phyloP scores from a whole-genome alignment of 1,139 yeast species.

The Yamadazyma triangularis region DNA sequence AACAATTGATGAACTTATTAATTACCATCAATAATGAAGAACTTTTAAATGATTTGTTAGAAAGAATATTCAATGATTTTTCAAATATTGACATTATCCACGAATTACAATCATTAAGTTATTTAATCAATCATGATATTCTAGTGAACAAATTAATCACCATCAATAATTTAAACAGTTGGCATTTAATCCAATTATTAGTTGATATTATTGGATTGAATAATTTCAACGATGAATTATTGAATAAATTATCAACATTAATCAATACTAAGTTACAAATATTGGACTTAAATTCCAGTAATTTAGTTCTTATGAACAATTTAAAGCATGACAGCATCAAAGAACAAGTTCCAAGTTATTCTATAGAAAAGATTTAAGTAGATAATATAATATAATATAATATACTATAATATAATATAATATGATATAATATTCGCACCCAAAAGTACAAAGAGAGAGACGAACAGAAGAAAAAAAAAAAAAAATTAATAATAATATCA shows the following conservation, averaged over 20 bases:
- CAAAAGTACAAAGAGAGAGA: not conserved
- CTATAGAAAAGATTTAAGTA: constrained; percentile 35
- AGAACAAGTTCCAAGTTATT: constrained; percentile 42
- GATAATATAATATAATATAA: not conserved
- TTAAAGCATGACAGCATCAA: constrained; percentile 25
- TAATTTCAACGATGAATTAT: constrained; percentile 42
- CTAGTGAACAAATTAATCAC: constrained; percentile 31
- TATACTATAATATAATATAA: too few relatives aligned
- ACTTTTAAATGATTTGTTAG: constrained; percentile 60
- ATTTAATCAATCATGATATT: constrained; percentile 26
- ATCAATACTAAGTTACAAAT: constrained; percentile 48
- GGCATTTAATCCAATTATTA: constrained; percentile 56
- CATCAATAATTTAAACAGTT: constrained; percentile 40
- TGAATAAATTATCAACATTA: constrained; percentile 39
- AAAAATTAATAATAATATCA: constrained; percentile 2
- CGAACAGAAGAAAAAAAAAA: not conserved
- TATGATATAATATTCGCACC: not conserved
- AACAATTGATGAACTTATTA: constrained; percentile 60
- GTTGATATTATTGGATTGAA: constrained; percentile 68
- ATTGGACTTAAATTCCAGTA: constrained; percentile 47
- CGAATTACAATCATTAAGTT: constrained; percentile 11
- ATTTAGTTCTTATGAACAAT: constrained; percentile 54
- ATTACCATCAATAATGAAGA: constrained; percentile 43
- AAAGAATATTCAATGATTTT: constrained; percentile 12
- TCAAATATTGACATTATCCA: constrained; percentile 39